phyloP scores from a whole-genome alignment of 78 protist species.

The Pigoraptor vietnamica region DNA sequence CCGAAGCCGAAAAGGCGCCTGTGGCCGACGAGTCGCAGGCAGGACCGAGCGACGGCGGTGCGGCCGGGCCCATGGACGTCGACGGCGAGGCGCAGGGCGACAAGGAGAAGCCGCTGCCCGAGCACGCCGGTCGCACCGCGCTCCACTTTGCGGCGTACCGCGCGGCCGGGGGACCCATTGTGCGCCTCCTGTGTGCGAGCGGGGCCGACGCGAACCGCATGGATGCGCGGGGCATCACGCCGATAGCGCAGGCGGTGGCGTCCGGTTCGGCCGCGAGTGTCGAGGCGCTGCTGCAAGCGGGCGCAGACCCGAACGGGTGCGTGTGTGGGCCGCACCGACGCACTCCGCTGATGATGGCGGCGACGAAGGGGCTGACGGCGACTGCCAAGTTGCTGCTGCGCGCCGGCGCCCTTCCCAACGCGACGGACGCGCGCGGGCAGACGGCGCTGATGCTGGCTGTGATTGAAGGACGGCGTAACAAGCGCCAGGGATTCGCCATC shows the following conservation, averaged over 20 bases:
- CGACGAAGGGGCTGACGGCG: conserved; percentile 19
- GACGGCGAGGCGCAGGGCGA: background rate
- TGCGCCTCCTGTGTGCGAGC: background rate
- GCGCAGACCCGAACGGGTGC: background rate
- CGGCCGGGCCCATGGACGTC: background rate
- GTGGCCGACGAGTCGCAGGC: background rate
- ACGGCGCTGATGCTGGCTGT: background rate
- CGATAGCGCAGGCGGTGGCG: background rate
- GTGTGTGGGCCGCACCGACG: background rate
- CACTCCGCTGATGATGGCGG: conserved; percentile 36
- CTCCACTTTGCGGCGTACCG: background rate
- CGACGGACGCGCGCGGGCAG: background rate
- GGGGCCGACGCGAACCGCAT: background rate
- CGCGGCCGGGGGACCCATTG: background rate
- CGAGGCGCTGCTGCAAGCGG: background rate
- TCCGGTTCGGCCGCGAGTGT: background rate
- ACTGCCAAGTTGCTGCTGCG: background rate
- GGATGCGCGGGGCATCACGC: background rate
- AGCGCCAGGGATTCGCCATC: background rate
- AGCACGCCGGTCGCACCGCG: background rate
- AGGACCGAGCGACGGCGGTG: no score
- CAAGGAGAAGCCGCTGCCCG: background rate
- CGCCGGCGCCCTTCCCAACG: background rate
- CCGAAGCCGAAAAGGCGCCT: background rate
- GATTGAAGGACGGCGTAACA: background rate